phyloP scores from a whole-genome alignment of 1,139 yeast genomes.

The Diutina catenulata region DNA sequence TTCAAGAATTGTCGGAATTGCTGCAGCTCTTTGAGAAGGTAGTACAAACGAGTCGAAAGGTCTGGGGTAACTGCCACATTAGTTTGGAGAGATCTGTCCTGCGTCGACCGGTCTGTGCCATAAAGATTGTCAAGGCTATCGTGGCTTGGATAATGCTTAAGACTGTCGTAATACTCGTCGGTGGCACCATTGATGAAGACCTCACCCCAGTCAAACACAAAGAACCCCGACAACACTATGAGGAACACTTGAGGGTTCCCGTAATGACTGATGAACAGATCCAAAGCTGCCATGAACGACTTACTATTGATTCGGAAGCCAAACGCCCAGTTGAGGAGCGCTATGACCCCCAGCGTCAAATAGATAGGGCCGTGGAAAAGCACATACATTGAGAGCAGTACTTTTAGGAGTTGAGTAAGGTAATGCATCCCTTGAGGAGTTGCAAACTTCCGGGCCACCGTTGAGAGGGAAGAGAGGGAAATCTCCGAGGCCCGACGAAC shows the following conservation, averaged over 20 bases:
- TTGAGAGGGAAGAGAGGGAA: not conserved
- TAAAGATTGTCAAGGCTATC: not conserved
- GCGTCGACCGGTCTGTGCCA: not conserved
- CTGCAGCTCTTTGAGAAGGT: not conserved
- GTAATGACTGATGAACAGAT: not conserved
- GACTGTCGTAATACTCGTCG: not conserved
- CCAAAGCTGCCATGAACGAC: not conserved
- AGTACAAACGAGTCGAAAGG: too few relatives aligned
- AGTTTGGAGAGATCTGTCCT: too few relatives aligned
- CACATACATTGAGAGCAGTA: not conserved
- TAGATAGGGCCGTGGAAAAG: constrained; percentile 1
- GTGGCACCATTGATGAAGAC: not conserved
- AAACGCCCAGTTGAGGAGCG: not conserved
- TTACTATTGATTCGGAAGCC: not conserved
- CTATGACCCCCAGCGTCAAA: not conserved
- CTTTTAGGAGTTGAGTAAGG: not conserved
- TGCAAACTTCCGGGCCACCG: not conserved
- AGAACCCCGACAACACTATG: constrained; percentile 3
- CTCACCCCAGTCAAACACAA: not conserved
- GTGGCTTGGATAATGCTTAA: not conserved
- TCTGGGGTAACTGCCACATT: too few relatives aligned
- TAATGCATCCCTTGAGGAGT: not conserved
- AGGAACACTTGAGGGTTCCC: constrained; percentile 1
- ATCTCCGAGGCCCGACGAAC: not conserved
- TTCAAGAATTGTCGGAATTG: not conserved